Conservation (phyloP, 257 asterid genomes). For the Scutellaria galericulata region DNA sequence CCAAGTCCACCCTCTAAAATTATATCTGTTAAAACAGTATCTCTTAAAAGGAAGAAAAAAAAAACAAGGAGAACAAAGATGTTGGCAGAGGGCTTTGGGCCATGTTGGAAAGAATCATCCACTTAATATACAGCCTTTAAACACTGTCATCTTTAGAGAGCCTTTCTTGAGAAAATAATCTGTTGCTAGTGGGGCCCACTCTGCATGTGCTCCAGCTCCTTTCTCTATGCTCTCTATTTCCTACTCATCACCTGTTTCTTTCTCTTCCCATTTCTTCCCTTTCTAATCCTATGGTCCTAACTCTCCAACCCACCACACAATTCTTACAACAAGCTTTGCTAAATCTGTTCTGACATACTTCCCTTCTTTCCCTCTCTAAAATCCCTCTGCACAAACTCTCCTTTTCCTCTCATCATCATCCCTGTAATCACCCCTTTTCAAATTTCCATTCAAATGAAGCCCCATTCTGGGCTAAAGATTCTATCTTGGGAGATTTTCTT, state of each 20-base stretch:
- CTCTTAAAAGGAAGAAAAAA: background rate
- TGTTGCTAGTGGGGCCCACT: conserved; percentile 41
- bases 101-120: conserved; percentile 61
- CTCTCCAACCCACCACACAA: conserved; percentile 14
- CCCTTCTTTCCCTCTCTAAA: conserved; percentile 17
- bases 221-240: conserved; percentile 34
- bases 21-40: too few species aligned
- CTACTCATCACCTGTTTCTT: conserved; percentile 20
- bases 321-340: conserved; percentile 6
- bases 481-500: conserved; percentile 40
- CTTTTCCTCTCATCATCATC: conserved; percentile 24
- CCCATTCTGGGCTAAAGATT: conserved; percentile 47
- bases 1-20: too few species aligned
- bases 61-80: conserved; percentile 21
- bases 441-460: conserved; percentile 46
- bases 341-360: conserved; percentile 3
- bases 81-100: conserved; percentile 37
- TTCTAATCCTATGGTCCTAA: conserved; percentile 32
- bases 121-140: conserved; percentile 52
- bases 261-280: conserved; percentile 19
- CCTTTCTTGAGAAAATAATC: conserved; percentile 34
- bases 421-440: background rate
- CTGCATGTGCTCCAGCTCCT: conserved; percentile 49
- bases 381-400: conserved; percentile 21
- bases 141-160: conserved; percentile 43